Evolutionary conservation across 2,329 filamentous ascomycete genomes (phyloP).

Genomic region (Fusarium mexicanum): DNA sequence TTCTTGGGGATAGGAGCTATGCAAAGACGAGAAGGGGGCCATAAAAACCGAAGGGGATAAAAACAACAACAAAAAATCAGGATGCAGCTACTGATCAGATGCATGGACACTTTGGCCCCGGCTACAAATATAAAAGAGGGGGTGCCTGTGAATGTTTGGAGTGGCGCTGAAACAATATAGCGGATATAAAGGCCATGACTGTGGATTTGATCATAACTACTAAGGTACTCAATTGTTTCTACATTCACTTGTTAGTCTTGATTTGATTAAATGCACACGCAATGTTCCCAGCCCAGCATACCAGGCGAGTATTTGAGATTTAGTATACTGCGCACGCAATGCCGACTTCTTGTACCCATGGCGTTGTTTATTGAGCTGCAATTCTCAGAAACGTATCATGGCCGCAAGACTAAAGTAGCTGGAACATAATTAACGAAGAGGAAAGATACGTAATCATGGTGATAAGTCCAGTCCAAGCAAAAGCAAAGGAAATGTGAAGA

Average conservation of each 20-base stretch:
- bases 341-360: not conserved
- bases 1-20: slow-evolving; percentile 1
- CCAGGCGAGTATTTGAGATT: not conserved
- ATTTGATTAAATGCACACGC: not conserved
- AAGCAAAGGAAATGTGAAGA: not conserved
- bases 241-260: not conserved
- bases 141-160: not conserved
- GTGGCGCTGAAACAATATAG: not conserved
- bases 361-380: not conserved
- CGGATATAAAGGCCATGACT: not conserved
- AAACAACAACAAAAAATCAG: slow-evolving; percentile 1
- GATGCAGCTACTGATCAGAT: not conserved
- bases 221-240: not conserved
- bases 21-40: slow-evolving; percentile 10
- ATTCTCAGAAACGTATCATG: not conserved
- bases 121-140: not conserved
- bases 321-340: not conserved
- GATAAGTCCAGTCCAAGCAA: not conserved
- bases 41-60: not conserved
- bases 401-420: not conserved
- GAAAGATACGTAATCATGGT: not conserved
- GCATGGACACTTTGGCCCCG: not conserved
- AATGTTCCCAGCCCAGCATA: not conserved
- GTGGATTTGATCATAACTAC: not conserved
- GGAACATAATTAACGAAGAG: not conserved